phyloP scores from a whole-genome alignment of 169 alveolate genomes.

The Blepharisma undulans region DNA sequence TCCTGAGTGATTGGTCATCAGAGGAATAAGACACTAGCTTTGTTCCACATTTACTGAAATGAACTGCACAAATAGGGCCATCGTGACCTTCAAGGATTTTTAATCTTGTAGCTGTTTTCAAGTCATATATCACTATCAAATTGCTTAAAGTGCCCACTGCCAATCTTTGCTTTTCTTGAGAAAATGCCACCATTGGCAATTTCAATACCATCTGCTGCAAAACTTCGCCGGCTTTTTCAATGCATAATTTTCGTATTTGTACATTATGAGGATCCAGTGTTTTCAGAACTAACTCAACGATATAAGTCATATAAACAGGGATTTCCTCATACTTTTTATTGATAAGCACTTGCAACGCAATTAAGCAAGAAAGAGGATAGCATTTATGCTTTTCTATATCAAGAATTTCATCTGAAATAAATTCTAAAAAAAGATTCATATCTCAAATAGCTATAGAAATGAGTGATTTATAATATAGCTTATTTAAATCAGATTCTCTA shows the following conservation, averaged over 20 bases:
- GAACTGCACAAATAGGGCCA: constrained; percentile 28
- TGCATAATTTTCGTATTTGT: background rate
- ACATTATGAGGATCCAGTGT: constrained; percentile 17
- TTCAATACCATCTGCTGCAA: background rate
- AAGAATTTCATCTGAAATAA: background rate
- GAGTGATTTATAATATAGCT: background rate
- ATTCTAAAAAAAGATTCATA: background rate
- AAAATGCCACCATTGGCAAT: constrained; percentile 7
- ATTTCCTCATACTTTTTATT: constrained; percentile 8
- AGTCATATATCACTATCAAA: background rate
- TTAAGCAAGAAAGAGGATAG: background rate
- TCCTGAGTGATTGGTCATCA: background rate
- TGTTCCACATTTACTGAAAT: background rate
- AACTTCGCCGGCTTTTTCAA: background rate
- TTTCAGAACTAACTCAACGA: background rate
- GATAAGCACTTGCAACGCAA: background rate
- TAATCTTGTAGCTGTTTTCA: background rate
- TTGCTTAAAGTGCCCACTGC: constrained; percentile 6
- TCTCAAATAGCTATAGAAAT: background rate
- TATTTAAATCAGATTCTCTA: background rate
- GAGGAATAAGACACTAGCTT: background rate
- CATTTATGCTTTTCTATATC: background rate
- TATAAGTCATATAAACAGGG: background rate
- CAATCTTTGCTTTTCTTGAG: constrained; percentile 4
- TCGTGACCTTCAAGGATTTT: constrained; percentile 1